Percentiles rank a stretch among this genome's conserved stretches.
Evolutionary conservation across 805 yeast species (phyloP).

Genomic region (Lipomyces mesembrius): DNA sequence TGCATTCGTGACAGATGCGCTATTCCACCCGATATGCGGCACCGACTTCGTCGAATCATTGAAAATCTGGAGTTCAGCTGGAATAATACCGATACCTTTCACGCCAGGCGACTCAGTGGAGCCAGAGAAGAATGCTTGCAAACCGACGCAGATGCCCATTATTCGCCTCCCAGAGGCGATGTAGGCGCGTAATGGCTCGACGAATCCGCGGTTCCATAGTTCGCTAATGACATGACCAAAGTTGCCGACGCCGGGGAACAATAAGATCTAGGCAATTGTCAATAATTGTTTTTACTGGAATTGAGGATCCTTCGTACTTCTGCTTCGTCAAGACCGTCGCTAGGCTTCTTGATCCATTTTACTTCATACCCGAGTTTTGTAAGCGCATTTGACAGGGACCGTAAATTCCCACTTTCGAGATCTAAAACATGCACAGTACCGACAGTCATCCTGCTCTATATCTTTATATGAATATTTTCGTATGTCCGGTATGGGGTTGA

Average conservation of each 20-base stretch:
- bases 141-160: conserved; percentile 98
- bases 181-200: conserved; percentile 66
- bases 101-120: conserved; percentile 74
- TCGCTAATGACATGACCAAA: conserved; percentile 90
- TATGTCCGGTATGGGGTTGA: not conserved
- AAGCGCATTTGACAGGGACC: conserved; percentile 86
- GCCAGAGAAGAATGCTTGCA: conserved; percentile 78
- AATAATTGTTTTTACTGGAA: not conserved
- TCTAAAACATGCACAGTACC: conserved; percentile 73
- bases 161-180: conserved; percentile 79
- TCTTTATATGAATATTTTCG: not conserved
- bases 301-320: conserved; percentile 37
- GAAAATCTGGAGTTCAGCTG: conserved; percentile 62
- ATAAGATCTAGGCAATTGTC: conserved; percentile 49
- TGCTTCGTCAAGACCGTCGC: conserved; percentile 56
- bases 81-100: conserved; percentile 64
- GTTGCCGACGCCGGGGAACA: conserved; percentile 97
- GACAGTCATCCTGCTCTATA: not conserved
- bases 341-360: conserved; percentile 60
- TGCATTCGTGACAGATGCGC: conserved; percentile 45
- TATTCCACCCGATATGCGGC: conserved; percentile 98
- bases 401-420: conserved; percentile 91
- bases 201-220: conserved; percentile 63
- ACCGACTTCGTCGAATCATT: conserved; percentile 72
- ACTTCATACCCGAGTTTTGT: conserved; percentile 75